phyloP scores from a whole-genome alignment of 129 eudicot genomes.

The Flaveria linearis region DNA sequence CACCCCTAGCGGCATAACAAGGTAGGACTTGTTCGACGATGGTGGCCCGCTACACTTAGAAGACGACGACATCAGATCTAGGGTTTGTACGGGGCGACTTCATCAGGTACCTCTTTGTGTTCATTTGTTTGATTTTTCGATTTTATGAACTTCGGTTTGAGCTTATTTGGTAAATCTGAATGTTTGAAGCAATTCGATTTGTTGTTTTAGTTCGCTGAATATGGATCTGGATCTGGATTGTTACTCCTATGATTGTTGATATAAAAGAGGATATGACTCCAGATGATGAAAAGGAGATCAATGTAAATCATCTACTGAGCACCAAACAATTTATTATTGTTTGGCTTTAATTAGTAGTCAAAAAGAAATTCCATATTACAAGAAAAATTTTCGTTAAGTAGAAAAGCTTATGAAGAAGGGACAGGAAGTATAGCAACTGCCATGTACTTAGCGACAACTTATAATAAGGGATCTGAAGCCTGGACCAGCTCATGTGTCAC shows the following conservation, averaged over 20 bases:
- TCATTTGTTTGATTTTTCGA: too few relatives aligned
- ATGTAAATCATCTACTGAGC: slow-evolving; percentile 48
- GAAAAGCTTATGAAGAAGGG: slow-evolving; percentile 65
- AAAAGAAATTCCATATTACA: slow-evolving; percentile 17
- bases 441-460: slow-evolving; percentile 83
- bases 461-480: slow-evolving; percentile 85
- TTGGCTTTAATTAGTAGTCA: slow-evolving; percentile 3
- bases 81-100: too few relatives aligned
- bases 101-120: too few relatives aligned
- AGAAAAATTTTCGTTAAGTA: slow-evolving; percentile 70
- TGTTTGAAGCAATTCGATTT: too few relatives aligned
- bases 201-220: too few relatives aligned
- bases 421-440: slow-evolving; percentile 53
- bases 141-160: too few relatives aligned
- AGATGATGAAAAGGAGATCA: slow-evolving; percentile 67
- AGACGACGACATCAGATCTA: too few relatives aligned
- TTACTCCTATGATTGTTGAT: slow-evolving; percentile 79
- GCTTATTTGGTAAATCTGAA: too few relatives aligned
- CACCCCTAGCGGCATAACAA: too few relatives aligned
- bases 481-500: slow-evolving; percentile 74
- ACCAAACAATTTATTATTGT: background rate
- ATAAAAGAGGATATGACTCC: slow-evolving; percentile 72
- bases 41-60: too few relatives aligned
- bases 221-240: slow-evolving; percentile 43
- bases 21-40: too few relatives aligned